Evolutionary conservation across 106 monocot species (phyloP).

Genomic region (Dendrobium officinale): DNA sequence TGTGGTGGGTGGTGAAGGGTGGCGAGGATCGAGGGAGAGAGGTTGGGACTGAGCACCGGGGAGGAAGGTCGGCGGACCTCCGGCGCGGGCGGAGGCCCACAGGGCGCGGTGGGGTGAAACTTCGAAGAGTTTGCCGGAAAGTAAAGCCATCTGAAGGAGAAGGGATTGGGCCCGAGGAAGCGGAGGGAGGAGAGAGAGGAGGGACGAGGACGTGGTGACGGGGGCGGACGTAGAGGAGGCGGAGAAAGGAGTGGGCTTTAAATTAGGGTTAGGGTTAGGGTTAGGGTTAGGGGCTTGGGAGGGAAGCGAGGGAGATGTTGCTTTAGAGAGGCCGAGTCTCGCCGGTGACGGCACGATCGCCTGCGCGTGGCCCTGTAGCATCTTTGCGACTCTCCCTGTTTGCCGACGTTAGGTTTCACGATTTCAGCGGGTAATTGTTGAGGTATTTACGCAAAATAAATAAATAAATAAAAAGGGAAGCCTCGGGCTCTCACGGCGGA

Average conservation of each 20-base stretch:
- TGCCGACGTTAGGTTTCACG: not conserved
- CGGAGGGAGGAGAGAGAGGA: slow-evolving; percentile 83
- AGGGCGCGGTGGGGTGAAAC: slow-evolving; percentile 57
- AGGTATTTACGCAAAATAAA: too few relatives aligned
- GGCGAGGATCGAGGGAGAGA: slow-evolving; percentile 12
- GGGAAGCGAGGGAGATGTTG: slow-evolving; percentile 30
- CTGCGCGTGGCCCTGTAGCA: slow-evolving; percentile 36
- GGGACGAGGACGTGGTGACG: slow-evolving; percentile 36
- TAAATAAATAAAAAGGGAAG: too few relatives aligned
- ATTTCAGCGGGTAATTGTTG: not conserved
- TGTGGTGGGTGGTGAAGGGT: slow-evolving; percentile 29
- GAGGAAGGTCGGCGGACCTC: slow-evolving; percentile 46
- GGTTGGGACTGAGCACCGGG: slow-evolving; percentile 11
- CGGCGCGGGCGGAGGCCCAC: slow-evolving; percentile 67
- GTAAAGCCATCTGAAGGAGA: slow-evolving; percentile 67
- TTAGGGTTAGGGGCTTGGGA: slow-evolving; percentile 19
- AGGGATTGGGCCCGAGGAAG: slow-evolving; percentile 78
- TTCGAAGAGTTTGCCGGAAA: slow-evolving; percentile 75
- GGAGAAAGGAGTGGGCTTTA: not conserved
- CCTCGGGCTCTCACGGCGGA: too few relatives aligned
- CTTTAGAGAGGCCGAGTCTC: slow-evolving; percentile 43
- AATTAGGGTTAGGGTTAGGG: slow-evolving; percentile 17
- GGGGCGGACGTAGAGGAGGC: slow-evolving; percentile 10
- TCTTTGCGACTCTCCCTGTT: not conserved
- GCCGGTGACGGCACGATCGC: slow-evolving; percentile 43